Evolutionary conservation across 768 basidiomycete species (phyloP), one percentile per base, ranked within the genome.

Genomic region (Favolaschia claudopus): DNA sequence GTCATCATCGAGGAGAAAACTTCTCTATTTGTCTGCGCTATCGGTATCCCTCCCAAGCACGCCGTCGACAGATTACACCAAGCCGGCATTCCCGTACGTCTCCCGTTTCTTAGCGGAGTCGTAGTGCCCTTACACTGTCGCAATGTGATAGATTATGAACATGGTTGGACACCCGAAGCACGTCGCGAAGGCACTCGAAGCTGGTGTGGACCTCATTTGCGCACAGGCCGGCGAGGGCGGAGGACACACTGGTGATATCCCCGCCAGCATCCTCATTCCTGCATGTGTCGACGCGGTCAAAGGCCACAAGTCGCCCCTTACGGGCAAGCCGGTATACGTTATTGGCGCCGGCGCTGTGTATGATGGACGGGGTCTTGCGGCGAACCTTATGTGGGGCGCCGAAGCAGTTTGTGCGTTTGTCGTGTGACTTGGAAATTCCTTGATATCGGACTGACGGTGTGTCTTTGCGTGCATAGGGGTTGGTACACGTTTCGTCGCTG

Each of bases 151-250:
- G 46, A 19, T 60, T 1, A 28, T 51, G 31, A 60, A 85, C 82
- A 95, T 94, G 92, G 89, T 96, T 57, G 95, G 95, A n/a, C 92
- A 95, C 69, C 94, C 95, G 13, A 96, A 95, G 70, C 92, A 95
- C 71, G 91, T 91, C 40, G 62, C 77, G 43, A 92, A 91, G 72
- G 92, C 92, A 8, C 83, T 96, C 29, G 91, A 83, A 4, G 89
- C 81, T 32, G 96, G 95, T 32, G 91, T 93, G 29, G 95, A 98
- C 69, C 79, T 98, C 59, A 96, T 98, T 70, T 97, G 95, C 67
- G 94, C 94, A 4, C 95, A 96, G 76, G 95, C 90, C 2, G 92
- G 93, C 24, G 95, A 97, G 75, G 95, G 92, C 33, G 93, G 94
- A 50, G 92, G 92, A 14, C 87, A 89, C 79, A 96, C 95, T 0